phyloP scores from a whole-genome alignment of 2,329 filamentous ascomycete species.

The Simplicillium aogashimaense region DNA sequence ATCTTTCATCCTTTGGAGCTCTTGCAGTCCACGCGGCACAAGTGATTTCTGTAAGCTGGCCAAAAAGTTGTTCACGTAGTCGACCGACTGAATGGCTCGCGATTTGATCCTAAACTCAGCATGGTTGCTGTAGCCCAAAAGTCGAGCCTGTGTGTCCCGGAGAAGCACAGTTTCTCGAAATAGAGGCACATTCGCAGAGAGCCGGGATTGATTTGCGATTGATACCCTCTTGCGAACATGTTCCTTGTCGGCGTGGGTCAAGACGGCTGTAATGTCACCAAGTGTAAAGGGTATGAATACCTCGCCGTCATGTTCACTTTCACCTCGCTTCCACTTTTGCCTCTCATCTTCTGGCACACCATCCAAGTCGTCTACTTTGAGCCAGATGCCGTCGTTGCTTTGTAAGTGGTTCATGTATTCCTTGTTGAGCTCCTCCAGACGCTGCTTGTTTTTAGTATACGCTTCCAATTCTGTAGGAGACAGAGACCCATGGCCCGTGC shows the following conservation, averaged over 20 bases:
- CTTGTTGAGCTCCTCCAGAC: conserved; percentile 40
- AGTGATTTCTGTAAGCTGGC: conserved; percentile 34
- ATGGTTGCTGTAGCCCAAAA: conserved; percentile 45
- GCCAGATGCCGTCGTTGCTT: conserved; percentile 41
- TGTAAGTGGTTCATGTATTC: conserved; percentile 45
- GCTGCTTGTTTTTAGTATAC: conserved; percentile 45
- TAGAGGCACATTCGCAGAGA: conserved; percentile 37
- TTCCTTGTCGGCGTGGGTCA: conserved; percentile 37
- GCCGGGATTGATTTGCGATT: conserved; percentile 44
- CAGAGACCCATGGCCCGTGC: conserved; percentile 39
- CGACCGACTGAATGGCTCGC: conserved; percentile 45
- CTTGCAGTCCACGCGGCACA: conserved; percentile 35
- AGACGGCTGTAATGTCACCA: conserved; percentile 39
- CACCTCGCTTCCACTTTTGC: not conserved
- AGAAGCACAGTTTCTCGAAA: conserved; percentile 43
- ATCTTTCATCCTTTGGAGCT: conserved; percentile 37
- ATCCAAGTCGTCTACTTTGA: conserved; percentile 36
- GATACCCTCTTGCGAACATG: conserved; percentile 38
- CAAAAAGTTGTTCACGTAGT: conserved; percentile 42
- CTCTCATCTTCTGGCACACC: conserved; percentile 16
- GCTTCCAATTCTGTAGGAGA: conserved; percentile 35
- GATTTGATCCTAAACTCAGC: conserved; percentile 43
- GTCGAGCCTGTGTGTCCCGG: conserved; percentile 40
- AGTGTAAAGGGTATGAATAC: conserved; percentile 44
- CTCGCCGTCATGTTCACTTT: conserved; percentile 18